Evolutionary conservation across 2,329 filamentous ascomycete species (phyloP).

Genomic region (Trichoderma guizhouense): DNA sequence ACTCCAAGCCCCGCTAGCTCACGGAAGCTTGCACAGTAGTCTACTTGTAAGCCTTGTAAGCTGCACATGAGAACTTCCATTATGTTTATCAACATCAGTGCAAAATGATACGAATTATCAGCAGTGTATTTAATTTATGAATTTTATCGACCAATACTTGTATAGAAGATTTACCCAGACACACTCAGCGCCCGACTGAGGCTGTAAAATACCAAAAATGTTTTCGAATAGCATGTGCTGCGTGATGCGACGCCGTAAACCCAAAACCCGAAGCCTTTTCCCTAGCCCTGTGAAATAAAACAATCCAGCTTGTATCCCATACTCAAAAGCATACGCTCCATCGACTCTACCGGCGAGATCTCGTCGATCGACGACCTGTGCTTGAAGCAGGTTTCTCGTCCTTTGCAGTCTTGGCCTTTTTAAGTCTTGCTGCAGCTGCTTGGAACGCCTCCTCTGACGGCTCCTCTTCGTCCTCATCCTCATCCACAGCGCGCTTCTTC

Average conservation of each 20-base stretch:
- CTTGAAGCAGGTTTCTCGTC: not conserved
- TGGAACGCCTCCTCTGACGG: constrained; percentile 61
- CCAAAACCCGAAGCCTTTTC: not conserved
- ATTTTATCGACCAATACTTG: not conserved
- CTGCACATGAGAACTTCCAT: not conserved
- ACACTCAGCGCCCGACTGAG: not conserved
- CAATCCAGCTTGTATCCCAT: not conserved
- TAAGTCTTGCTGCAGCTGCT: constrained; percentile 50
- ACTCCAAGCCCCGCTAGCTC: not conserved
- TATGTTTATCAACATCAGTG: not conserved
- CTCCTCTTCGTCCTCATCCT: constrained; percentile 56
- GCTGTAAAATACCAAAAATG: not conserved
- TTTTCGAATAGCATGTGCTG: not conserved
- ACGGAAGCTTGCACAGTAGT: not conserved
- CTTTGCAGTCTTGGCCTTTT: constrained; percentile 24
- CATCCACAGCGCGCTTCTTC: constrained; percentile 53
- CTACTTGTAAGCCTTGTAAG: not conserved
- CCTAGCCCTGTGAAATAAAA: not conserved
- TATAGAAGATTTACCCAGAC: not conserved
- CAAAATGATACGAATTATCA: not conserved
- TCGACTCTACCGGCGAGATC: constrained; percentile 7
- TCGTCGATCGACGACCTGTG: constrained; percentile 7
- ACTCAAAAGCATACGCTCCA: not conserved
- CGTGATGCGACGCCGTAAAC: not conserved
- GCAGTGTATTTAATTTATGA: not conserved